These are phyloP conservation scores for Microstegium vimineum DNA, from an alignment of 176 grass and related monocot genomes.

Conservation along the genomic window DNA sequence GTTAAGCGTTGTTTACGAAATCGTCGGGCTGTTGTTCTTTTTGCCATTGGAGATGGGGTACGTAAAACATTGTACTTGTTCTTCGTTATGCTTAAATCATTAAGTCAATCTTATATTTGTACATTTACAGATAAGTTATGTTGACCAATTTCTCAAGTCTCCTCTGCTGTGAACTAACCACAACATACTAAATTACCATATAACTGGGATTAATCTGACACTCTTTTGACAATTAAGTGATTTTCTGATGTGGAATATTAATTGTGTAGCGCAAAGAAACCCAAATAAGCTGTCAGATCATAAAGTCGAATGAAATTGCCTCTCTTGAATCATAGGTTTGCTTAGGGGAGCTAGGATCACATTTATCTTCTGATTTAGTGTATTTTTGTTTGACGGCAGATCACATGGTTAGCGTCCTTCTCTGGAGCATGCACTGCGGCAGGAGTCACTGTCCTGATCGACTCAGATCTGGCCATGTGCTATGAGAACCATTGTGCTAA, in stretches of 20 bases:
- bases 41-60: constrained; percentile 86
- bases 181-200: not conserved
- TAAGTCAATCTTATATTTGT: constrained; percentile 12
- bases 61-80: not conserved
- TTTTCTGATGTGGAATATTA: not conserved
- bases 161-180: not conserved
- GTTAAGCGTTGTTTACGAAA: constrained; percentile 80
- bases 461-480: constrained; percentile 68
- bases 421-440: constrained; percentile 63
- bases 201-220: not conserved
- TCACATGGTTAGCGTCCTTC: constrained; percentile 65
- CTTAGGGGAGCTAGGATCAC: not conserved
- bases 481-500: constrained; percentile 58
- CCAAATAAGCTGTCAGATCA: not conserved
- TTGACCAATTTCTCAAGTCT: not conserved
- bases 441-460: constrained; percentile 76
- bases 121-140: not conserved
- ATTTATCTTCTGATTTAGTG: not conserved
- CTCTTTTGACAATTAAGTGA: not conserved
- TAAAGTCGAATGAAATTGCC: not conserved
- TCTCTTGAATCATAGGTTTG: not conserved
- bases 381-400: constrained; percentile 37
- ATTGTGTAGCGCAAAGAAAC: not conserved
- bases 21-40: constrained; percentile 44
- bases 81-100: not conserved